Base-by-base conservation (phyloP, 345 rosid genomes). In the Melastoma malabathricum region DNA sequence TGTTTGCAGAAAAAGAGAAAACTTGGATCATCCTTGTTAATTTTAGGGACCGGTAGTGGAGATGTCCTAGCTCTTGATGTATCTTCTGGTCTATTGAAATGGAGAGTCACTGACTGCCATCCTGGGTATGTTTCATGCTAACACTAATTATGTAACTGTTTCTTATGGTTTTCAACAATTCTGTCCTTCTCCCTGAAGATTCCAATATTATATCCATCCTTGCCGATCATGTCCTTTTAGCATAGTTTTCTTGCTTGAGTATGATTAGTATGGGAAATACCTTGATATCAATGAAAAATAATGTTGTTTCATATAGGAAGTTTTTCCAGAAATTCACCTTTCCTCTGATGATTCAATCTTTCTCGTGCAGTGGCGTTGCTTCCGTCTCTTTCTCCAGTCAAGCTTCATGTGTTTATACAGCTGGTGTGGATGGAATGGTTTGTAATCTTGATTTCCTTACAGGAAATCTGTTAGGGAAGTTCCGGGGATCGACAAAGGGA, bases 1-100 rank as follows among this genome's bases (percentile, higher is more conserved):
- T 68, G 44, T 49, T 64, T 72, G 55, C 80, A 87, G 96, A 83
- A 64, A 61, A 87, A 83, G 64, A 74, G 96, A 63, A 87, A 87
- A 65, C 80, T 70, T 22, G 83, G 76, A 39, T 70, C 72, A 62
- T 83, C 94, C 0, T 60, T 79, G 22, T 58, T 87, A 60, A 64
- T 87, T 17, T 75, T 82, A 50, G 98, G 98, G 60, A 87, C 95
- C 0, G 94, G 95, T 58, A 78, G 96, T 52, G 97, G 90, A 45
- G 97, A 87, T 68, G 80, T 92, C 48, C 68, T 87, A 60, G 97
- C 97, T n/a, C 80, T 92, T 41, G 97, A 87, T 68, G 88, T 92
- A 8, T 65, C 94, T 64, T 76, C 90, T 65, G 97, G 98, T 72
- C 93, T 79, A 64, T 69, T 84, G 50, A 84, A 78, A 66, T 92